phyloP scores from a whole-genome alignment of 805 yeast genomes.

The Torulaspora delbrueckii region DNA sequence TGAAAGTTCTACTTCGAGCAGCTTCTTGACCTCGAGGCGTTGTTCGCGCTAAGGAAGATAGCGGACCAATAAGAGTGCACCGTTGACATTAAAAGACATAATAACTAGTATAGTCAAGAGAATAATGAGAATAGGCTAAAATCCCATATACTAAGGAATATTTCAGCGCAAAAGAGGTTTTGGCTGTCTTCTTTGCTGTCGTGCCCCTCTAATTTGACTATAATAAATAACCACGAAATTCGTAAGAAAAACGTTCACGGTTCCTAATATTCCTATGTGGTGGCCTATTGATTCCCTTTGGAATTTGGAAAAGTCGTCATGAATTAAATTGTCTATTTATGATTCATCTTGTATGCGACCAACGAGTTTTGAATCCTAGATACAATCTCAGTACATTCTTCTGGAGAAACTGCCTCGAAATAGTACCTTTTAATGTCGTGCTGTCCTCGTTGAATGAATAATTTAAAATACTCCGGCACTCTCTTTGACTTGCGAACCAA shows the following conservation, averaged over 20 bases:
- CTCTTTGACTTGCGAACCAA: constrained; percentile 73
- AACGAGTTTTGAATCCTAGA: constrained; percentile 57
- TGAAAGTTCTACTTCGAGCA: not conserved
- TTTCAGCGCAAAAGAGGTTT: too few relatives aligned
- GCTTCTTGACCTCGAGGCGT: not conserved
- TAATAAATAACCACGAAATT: too few relatives aligned
- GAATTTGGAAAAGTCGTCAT: too few relatives aligned
- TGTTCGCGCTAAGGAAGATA: not conserved
- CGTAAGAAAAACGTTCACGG: too few relatives aligned
- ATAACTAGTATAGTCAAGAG: not conserved
- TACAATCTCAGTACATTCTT: constrained; percentile 70
- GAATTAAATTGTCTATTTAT: constrained; percentile 3
- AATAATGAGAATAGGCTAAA: not conserved
- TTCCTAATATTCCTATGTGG: too few relatives aligned
- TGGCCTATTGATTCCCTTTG: too few relatives aligned
- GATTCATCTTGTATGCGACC: constrained; percentile 41
- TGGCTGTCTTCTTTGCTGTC: too few relatives aligned
- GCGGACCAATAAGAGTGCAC: constrained; percentile 10
- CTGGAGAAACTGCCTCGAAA: constrained; percentile 63
- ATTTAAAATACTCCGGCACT: constrained; percentile 73
- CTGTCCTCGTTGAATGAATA: constrained; percentile 60
- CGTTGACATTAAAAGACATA: not conserved
- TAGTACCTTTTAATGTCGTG: constrained; percentile 78
- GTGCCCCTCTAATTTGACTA: too few relatives aligned
- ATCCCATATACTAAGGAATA: too few relatives aligned